A percentile compares a stretch with the other conserved stretches of the same genome.
Conservation (phyloP, 305 asterid species). For the Plantago coronopus region DNA sequence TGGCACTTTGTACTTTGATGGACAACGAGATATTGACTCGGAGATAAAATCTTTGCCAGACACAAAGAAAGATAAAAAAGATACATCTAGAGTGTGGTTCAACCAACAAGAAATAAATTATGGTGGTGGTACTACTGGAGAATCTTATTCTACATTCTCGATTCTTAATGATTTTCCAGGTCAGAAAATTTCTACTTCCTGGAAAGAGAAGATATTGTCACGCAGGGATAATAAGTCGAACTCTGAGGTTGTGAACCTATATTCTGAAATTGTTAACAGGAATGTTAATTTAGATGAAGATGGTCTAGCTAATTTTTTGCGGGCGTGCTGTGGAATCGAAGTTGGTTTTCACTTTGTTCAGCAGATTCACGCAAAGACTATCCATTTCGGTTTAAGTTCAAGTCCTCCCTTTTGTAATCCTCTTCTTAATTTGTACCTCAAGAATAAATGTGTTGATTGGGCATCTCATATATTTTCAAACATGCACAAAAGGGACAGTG, state of each 20-base stretch:
- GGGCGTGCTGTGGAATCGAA: conserved; percentile 42
- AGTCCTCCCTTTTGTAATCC: conserved; percentile 55
- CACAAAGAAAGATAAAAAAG: not conserved
- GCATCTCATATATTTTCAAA: conserved; percentile 50
- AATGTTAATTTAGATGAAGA: conserved; percentile 38
- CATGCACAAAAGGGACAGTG: conserved; percentile 59
- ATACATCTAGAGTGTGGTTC: not conserved
- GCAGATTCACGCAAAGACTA: conserved; percentile 71
- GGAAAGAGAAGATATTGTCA: conserved; percentile 31
- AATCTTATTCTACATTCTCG: conserved; percentile 28
- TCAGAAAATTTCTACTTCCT: conserved; percentile 26
- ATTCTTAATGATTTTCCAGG: conserved; percentile 30
- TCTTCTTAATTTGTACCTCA: conserved; percentile 71
- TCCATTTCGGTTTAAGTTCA: conserved; percentile 47
- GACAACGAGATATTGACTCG: not conserved
- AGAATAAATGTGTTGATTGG: conserved; percentile 51
- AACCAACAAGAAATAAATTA: no score
- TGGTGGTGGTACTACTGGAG: conserved; percentile 35
- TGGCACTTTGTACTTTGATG: not conserved
- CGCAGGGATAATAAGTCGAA: conserved; percentile 27
- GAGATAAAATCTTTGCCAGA: no score
- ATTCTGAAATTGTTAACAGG: conserved; percentile 35
- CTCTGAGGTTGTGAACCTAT: conserved; percentile 29
- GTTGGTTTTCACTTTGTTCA: conserved; percentile 32
- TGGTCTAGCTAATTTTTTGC: conserved; percentile 42